Conservation (phyloP, 1,284 basidiomycete species). For the Cutaneotrichosporon sp. region DNA sequence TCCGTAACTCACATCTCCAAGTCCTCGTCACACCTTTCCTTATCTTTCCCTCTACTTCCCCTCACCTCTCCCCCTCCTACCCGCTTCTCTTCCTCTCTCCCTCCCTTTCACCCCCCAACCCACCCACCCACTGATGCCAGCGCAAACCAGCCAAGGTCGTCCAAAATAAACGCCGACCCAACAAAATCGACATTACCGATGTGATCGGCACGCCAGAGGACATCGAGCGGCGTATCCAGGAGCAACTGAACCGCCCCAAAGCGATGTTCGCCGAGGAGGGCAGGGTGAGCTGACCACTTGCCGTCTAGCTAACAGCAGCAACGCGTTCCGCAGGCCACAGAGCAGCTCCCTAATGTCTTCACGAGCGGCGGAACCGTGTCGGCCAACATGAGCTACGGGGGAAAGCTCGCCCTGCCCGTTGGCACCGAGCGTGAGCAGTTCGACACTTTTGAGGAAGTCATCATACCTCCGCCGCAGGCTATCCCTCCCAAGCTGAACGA, state of each 20-base stretch:
- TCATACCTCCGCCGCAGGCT: constrained; percentile 77
- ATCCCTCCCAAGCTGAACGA: constrained; percentile 75
- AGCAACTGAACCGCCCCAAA: constrained; percentile 41
- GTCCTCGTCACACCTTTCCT: too few species aligned
- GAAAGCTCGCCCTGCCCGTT: constrained; percentile 75
- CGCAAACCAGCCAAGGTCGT: constrained; percentile 1
- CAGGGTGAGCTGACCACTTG: constrained; percentile 24
- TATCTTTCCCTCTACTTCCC: not conserved
- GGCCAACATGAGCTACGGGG: constrained; percentile 68
- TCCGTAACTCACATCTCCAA: not conserved
- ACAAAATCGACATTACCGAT: constrained; percentile 41
- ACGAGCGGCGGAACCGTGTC: constrained; percentile 64
- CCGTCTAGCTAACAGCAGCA: constrained; percentile 32
- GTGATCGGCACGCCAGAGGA: constrained; percentile 42
- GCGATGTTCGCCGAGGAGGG: constrained; percentile 42
- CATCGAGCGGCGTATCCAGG: constrained; percentile 40
- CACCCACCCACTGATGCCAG: not conserved
- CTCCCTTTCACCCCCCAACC: not conserved
- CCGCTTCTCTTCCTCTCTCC: not conserved
- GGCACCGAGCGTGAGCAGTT: constrained; percentile 68
- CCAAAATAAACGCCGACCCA: constrained; percentile 17
- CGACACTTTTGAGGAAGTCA: constrained; percentile 67
- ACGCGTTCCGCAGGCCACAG: constrained; percentile 59
- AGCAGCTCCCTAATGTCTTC: constrained; percentile 83
- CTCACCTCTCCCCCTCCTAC: too few species aligned